Evolutionary conservation across 441 rosid species (phyloP).

Genomic region (Erysimum cheiri): DNA sequence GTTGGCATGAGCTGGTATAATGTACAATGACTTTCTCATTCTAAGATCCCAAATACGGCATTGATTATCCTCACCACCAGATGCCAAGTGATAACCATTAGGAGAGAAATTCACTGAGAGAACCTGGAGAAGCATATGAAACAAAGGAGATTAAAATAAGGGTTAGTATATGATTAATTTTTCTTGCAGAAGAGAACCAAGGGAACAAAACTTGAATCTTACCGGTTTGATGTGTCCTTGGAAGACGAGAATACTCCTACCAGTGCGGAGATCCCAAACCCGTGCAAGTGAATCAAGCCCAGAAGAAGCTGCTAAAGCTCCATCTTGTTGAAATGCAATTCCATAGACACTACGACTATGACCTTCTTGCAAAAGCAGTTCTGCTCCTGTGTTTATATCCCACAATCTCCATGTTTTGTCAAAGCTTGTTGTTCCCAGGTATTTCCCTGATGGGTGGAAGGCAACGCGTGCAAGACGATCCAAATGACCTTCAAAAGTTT

Average conservation of each 20-base stretch:
- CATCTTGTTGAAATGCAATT: slow-evolving; percentile 89
- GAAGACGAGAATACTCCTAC: slow-evolving; percentile 83
- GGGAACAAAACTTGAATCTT: slow-evolving; percentile 32
- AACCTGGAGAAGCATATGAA: slow-evolving; percentile 57
- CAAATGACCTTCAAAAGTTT: slow-evolving; percentile 83
- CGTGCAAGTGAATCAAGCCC: slow-evolving; percentile 89
- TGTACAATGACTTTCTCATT: slow-evolving; percentile 78
- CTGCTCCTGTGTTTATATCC: slow-evolving; percentile 81
- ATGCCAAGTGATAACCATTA: slow-evolving; percentile 92
- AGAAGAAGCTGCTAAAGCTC: slow-evolving; percentile 89
- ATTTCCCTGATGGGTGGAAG: slow-evolving; percentile 94
- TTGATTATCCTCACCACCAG: slow-evolving; percentile 93
- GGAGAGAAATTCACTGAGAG: slow-evolving; percentile 87
- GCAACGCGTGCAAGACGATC: slow-evolving; percentile 92
- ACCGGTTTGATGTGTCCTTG: slow-evolving; percentile 97
- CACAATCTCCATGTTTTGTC: slow-evolving; percentile 98
- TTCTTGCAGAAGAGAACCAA: slow-evolving; percentile 1
- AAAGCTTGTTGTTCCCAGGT: slow-evolving; percentile 87
- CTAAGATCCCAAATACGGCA: slow-evolving; percentile 96
- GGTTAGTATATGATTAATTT: not conserved
- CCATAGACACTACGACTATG: slow-evolving; percentile 93
- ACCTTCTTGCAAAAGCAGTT: slow-evolving; percentile 94
- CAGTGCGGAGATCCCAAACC: slow-evolving; percentile 98
- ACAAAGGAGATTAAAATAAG: slow-evolving; percentile 10
- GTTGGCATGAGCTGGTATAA: slow-evolving; percentile 90